Conservation (phyloP, 768 basidiomycete species). For the Amanita exitialis region DNA sequence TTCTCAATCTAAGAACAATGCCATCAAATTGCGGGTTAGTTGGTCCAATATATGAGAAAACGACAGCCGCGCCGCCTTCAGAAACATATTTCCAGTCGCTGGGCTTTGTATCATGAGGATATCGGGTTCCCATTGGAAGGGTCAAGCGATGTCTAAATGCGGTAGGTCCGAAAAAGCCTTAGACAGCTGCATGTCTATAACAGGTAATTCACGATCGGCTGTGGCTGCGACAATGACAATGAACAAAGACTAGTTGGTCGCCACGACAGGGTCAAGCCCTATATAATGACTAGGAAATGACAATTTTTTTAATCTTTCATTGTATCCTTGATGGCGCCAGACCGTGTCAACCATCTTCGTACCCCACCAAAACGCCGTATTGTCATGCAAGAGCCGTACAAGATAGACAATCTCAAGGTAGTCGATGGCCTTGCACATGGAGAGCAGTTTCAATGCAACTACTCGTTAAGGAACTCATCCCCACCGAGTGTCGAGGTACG, state of each 20-base stretch:
- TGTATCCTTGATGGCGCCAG: background rate
- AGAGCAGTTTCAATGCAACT: background rate
- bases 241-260: background rate
- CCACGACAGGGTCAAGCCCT: background rate
- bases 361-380: background rate
- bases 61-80: slow-evolving; percentile 89
- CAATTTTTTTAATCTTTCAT: background rate
- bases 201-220: background rate
- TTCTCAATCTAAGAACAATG: slow-evolving; percentile 72
- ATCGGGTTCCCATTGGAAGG: too few relatives aligned
- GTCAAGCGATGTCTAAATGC: too few relatives aligned
- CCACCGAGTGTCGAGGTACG: background rate
- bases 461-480: background rate
- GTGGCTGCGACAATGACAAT: background rate
- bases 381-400: background rate
- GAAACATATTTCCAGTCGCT: slow-evolving; percentile 76
- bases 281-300: background rate
- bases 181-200: background rate
- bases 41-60: slow-evolving; percentile 72
- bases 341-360: background rate
- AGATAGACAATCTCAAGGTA: background rate
- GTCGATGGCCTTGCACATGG: background rate
- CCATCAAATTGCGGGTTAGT: slow-evolving; percentile 39
- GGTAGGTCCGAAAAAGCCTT: too few relatives aligned
- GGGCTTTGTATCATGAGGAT: slow-evolving; percentile 13